phyloP scores from a whole-genome alignment of 345 rosid species.

The Brassica incana region DNA sequence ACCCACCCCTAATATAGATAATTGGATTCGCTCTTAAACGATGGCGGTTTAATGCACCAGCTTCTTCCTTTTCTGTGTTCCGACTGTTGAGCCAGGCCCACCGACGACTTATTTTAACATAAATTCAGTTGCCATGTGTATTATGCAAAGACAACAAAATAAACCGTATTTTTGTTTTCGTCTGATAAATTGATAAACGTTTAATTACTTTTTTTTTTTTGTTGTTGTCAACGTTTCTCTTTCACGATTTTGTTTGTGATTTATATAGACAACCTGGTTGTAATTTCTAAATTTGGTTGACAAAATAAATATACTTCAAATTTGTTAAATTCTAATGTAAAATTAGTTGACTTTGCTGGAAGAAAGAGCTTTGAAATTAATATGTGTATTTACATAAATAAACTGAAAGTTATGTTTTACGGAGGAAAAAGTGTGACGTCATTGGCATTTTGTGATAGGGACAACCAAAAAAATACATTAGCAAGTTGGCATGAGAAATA shows the following conservation, averaged over 20 bases:
- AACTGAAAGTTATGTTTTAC: conserved; percentile 4
- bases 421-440: conserved; percentile 29
- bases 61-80: conserved; percentile 5
- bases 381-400: neutral
- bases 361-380: neutral
- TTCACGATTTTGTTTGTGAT: neutral
- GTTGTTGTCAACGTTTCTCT: conserved; percentile 18
- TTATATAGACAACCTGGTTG: neutral
- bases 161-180: neutral
- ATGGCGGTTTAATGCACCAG: conserved; percentile 13
- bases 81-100: conserved; percentile 28
- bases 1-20: too few species aligned
- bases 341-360: conserved; percentile 19
- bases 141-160: neutral
- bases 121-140: conserved; percentile 30
- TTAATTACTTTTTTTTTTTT: neutral
- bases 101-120: conserved; percentile 29
- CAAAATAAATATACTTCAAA: neutral
- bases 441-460: conserved; percentile 30
- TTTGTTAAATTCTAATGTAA: conserved; percentile 12
- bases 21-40: conserved; percentile 33
- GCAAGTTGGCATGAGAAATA: conserved; percentile 32
- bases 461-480: conserved; percentile 2
- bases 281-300: conserved; percentile 11
- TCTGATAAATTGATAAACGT: neutral